phyloP scores from a whole-genome alignment of 2,329 filamentous ascomycete species.

The Aureobasidium pullulans region DNA sequence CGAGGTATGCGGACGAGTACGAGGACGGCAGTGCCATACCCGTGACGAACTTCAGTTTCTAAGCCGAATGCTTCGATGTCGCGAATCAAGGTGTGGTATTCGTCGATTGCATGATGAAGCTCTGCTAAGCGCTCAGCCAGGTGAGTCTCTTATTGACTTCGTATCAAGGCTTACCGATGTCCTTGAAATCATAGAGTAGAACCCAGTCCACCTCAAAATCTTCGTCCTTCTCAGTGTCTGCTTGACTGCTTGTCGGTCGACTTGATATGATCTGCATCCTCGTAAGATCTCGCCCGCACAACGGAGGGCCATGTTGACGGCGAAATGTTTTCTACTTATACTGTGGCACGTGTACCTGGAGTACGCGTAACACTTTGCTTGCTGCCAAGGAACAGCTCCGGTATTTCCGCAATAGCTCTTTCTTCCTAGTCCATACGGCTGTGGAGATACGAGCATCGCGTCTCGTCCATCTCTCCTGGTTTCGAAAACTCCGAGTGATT shows the following conservation, averaged over 20 bases:
- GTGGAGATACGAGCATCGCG: neutral
- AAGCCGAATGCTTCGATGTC: neutral
- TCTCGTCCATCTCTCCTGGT: neutral
- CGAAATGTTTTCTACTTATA: neutral
- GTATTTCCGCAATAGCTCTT: neutral
- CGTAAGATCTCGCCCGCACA: no score
- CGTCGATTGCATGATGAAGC: neutral
- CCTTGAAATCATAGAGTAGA: neutral
- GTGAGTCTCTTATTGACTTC: no score
- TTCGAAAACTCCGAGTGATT: neutral
- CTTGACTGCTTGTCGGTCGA: neutral
- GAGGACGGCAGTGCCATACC: neutral
- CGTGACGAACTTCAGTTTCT: conserved; percentile 1
- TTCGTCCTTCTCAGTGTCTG: neutral
- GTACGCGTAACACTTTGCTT: conserved; percentile 8
- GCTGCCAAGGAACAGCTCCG: conserved; percentile 1
- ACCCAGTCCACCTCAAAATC: conserved; percentile 8
- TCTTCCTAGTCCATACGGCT: neutral
- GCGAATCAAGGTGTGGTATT: neutral
- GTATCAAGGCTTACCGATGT: neutral
- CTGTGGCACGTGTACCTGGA: neutral
- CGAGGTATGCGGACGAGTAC: neutral
- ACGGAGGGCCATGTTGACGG: neutral
- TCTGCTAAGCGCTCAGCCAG: neutral
- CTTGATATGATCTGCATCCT: neutral